phyloP scores from a whole-genome alignment of 352 stramenopile species.

The Phytophthora nicotianae region DNA sequence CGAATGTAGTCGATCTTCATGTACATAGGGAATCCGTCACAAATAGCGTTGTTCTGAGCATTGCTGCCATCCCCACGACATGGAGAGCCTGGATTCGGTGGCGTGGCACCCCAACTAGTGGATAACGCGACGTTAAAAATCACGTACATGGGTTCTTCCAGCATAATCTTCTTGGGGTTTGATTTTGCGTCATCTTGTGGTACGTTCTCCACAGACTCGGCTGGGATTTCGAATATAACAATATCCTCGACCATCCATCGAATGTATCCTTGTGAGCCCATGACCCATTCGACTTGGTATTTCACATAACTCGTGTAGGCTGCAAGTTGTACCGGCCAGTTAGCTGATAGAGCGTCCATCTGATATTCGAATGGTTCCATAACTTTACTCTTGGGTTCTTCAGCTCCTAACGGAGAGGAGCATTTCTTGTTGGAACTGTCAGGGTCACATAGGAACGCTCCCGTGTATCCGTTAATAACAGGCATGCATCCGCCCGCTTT shows the following conservation, averaged over 20 bases:
- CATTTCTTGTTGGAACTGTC: slow-evolving; percentile 52
- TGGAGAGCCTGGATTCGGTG: slow-evolving; percentile 46
- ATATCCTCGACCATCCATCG: slow-evolving; percentile 56
- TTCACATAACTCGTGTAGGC: slow-evolving; percentile 56
- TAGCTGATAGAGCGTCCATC: slow-evolving; percentile 67
- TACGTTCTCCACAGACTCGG: slow-evolving; percentile 46
- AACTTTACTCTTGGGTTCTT: slow-evolving; percentile 36
- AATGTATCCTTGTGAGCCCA: slow-evolving; percentile 50
- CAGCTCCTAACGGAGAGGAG: slow-evolving; percentile 24
- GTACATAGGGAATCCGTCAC: slow-evolving; percentile 61
- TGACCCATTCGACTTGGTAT: slow-evolving; percentile 71
- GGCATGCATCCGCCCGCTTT: slow-evolving; percentile 55
- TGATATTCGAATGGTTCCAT: slow-evolving; percentile 62
- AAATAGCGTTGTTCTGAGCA: slow-evolving; percentile 43
- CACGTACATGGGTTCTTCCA: slow-evolving; percentile 70
- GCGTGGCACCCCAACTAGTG: slow-evolving; percentile 47
- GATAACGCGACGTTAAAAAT: slow-evolving; percentile 76
- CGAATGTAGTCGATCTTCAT: slow-evolving; percentile 69
- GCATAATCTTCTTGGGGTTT: slow-evolving; percentile 62
- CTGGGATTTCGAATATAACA: slow-evolving; percentile 63
- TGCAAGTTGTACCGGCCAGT: slow-evolving; percentile 42
- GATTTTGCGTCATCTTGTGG: slow-evolving; percentile 37
- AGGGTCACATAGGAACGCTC: slow-evolving; percentile 50
- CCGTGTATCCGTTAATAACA: slow-evolving; percentile 55
- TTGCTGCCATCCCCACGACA: slow-evolving; percentile 41